Conservation (phyloP, 148 eudicot genomes). For the Cornus controversa region DNA sequence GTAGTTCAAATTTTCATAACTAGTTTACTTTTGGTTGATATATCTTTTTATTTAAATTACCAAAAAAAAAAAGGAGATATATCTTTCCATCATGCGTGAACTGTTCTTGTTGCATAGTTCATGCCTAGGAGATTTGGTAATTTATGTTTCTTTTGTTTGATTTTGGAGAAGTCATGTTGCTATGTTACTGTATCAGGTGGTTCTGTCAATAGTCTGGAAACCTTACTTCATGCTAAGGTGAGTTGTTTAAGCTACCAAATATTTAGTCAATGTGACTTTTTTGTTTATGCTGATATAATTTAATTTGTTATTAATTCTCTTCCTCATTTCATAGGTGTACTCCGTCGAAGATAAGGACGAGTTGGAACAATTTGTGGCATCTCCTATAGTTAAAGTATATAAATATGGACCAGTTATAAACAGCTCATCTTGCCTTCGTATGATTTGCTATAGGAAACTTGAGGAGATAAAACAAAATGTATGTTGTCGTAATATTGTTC, state of each 20-base stretch:
- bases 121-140: not conserved
- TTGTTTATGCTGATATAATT: too few relatives aligned
- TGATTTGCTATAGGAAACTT: conserved; percentile 42
- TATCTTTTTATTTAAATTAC: not conserved
- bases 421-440: conserved; percentile 27
- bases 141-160: not conserved
- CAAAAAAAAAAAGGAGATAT: not conserved
- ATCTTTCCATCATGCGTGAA: not conserved
- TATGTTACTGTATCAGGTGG: conserved; percentile 62
- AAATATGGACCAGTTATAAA: conserved; percentile 42
- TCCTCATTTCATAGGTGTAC: conserved; percentile 54
- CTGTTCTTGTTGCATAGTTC: not conserved
- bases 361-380: conserved; percentile 67
- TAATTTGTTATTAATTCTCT: not conserved
- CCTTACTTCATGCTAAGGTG: conserved; percentile 91
- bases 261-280: not conserved
- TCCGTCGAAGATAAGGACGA: conserved; percentile 70
- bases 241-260: conserved; percentile 15
- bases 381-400: conserved; percentile 65
- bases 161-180: conserved; percentile 6
- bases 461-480: conserved; percentile 72
- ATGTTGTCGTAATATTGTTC: conserved; percentile 21
- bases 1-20: too few relatives aligned
- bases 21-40: not conserved
- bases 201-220: conserved; percentile 80